phyloP scores from a whole-genome alignment of 2,329 filamentous ascomycete genomes.

The Diaporthe nobilis region DNA sequence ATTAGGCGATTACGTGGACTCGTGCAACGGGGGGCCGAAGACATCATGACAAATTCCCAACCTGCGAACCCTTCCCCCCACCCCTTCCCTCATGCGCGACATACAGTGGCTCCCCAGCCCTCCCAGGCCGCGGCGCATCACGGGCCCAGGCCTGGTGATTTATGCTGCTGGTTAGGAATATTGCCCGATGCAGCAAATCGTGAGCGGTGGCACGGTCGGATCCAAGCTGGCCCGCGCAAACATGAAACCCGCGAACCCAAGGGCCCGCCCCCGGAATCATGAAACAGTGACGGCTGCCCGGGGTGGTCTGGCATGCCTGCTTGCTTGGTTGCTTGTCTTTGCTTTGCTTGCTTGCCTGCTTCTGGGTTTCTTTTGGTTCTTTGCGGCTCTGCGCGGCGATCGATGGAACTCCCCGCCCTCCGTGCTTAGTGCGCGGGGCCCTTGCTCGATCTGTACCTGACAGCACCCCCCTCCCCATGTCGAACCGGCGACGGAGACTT shows the following conservation, averaged over 20 bases:
- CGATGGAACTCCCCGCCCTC: conserved; percentile 18
- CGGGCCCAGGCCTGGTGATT: conserved; percentile 9
- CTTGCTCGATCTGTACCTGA: conserved; percentile 20
- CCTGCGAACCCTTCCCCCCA: background rate
- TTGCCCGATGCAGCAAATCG: conserved; percentile 28
- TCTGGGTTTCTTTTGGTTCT: background rate
- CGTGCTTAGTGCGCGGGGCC: background rate
- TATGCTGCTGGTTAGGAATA: conserved; percentile 5
- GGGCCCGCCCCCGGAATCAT: conserved; percentile 18
- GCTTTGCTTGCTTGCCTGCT: background rate
- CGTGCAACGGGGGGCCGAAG: background rate
- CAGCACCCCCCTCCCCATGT: background rate
- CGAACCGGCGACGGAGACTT: background rate
- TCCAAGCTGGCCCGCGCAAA: conserved; percentile 30
- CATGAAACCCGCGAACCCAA: conserved; percentile 28
- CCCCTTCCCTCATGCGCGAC: conserved; percentile 2
- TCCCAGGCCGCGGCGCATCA: background rate
- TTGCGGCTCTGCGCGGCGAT: conserved; percentile 24
- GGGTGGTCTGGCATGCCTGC: background rate
- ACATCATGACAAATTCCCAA: conserved; percentile 14
- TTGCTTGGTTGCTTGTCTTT: no score
- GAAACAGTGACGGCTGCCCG: conserved; percentile 32
- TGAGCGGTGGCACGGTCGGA: conserved; percentile 31
- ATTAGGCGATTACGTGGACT: conserved; percentile 31
- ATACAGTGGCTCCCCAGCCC: background rate